Evolutionary conservation across 2,329 filamentous ascomycete species (phyloP), one percentile per base, ranked within the genome.

Genomic region (Alternaria sp.): DNA sequence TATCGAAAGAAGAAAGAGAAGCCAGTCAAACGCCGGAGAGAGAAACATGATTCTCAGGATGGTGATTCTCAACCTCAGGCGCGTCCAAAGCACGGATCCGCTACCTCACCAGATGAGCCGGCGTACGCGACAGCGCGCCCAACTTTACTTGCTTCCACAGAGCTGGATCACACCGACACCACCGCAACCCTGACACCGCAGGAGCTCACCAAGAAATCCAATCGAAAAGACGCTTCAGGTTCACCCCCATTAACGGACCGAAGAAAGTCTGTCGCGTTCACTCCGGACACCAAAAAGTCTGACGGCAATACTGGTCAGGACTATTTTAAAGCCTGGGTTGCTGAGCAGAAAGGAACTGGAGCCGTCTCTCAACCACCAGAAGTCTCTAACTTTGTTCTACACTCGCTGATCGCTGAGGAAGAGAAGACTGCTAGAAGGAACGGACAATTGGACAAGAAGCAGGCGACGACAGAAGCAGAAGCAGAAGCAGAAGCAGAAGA

Each of bases 211-310:
- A 65, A 54, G 27, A 57, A 60, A 22, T 61, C 54, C 40, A 65
- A 46, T 40, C 64, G 48, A 40, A 71, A 70, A 44, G 66, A 68
- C 16, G 51, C 54, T 25, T 68, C 68, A 22, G 69, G 63, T 28
- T 73, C 74, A 51, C 73, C 75, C 10, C 64, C 74, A 30, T 59
- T 58, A 27, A 64, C 67, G 12, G 71, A 72, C 38, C 72, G 72
- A 40, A 80, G 80, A 63, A 90, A 90, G 73, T 87, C 86, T 4
- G 89, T 91, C 9, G 85, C 87, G 2, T 91, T 91, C 72, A 86
- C 88, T 2, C 81, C 85, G 8, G 88, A 89, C 52, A 88, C 87
- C 3, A 90, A 90, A 72, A 79, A 76, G 7, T 77, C 83, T 46
- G 87, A 90, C 74, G 86, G 85, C 20, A 82, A 84, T 61, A 86